Conservation (phyloP, 805 yeast species). For the Ogataea nakhonphanomensis region DNA sequence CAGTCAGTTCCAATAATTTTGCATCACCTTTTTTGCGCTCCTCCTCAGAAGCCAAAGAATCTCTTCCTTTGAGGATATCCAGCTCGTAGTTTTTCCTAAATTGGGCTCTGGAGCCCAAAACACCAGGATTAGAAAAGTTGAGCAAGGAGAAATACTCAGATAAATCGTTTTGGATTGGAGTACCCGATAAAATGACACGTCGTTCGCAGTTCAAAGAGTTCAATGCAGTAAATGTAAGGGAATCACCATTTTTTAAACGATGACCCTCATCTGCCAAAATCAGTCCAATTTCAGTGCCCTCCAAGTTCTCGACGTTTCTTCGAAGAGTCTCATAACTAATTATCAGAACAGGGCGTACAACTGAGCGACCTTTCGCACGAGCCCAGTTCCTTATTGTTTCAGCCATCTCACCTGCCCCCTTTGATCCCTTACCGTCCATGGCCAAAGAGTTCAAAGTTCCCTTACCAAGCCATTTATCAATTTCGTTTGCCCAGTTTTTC, state of each 20-base stretch:
- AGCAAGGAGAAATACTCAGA: conserved; percentile 89
- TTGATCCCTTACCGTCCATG: conserved; percentile 84
- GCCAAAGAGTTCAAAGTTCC: conserved; percentile 88
- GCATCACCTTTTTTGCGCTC: conserved; percentile 67
- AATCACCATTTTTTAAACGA: conserved; percentile 82
- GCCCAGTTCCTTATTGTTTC: conserved; percentile 80
- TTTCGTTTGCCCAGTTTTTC: conserved; percentile 95
- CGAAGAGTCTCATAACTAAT: conserved; percentile 92
- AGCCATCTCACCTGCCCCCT: conserved; percentile 58
- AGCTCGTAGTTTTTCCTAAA: conserved; percentile 83
- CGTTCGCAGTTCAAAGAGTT: conserved; percentile 81
- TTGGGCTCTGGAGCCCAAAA: conserved; percentile 78
- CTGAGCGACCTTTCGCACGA: conserved; percentile 76
- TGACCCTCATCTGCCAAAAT: conserved; percentile 87
- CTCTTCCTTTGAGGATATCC: conserved; percentile 80
- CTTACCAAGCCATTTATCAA: conserved; percentile 91
- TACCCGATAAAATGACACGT: conserved; percentile 90
- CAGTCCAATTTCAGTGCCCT: conserved; percentile 78
- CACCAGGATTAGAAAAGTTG: conserved; percentile 92
- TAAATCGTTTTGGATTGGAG: conserved; percentile 94
- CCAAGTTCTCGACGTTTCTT: conserved; percentile 72
- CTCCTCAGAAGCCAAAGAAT: conserved; percentile 80
- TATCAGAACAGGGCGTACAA: conserved; percentile 89
- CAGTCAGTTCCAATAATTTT: conserved; percentile 67
- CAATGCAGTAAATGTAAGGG: conserved; percentile 83